Conservation (phyloP, 805 yeast species). For the Cyberlindnera euphorbiae region DNA sequence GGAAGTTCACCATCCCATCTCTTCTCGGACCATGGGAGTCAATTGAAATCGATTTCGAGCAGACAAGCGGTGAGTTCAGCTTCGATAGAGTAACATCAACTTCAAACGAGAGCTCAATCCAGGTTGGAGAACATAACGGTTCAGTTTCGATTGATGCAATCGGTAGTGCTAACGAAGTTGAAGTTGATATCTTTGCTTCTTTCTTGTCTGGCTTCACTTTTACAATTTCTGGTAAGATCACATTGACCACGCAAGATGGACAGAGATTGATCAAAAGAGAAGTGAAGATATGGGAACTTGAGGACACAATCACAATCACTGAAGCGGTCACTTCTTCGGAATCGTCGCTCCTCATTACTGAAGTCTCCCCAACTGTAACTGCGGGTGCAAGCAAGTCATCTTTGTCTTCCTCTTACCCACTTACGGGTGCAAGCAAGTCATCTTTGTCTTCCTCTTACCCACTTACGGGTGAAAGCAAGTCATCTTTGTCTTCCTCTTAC, state of each 20-base stretch:
- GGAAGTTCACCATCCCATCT: neutral
- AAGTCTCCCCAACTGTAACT: neutral
- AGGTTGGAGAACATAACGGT: neutral
- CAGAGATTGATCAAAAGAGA: conserved; percentile 1
- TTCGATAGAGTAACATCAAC: neutral
- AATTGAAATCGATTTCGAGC: neutral
- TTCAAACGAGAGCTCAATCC: neutral
- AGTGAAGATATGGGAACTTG: neutral
- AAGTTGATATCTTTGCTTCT: neutral
- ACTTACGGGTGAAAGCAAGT: too few species aligned
- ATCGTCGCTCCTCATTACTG: too few species aligned
- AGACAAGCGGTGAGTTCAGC: neutral
- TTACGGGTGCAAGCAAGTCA: too few species aligned
- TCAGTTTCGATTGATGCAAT: neutral
- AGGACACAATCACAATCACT: neutral
- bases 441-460: too few species aligned
- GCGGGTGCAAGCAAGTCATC: neutral
- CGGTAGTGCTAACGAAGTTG: neutral
- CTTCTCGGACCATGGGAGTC: neutral
- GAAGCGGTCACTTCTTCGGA: neutral
- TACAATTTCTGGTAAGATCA: neutral
- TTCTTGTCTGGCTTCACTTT: neutral
- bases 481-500: too few species aligned
- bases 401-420: too few species aligned
- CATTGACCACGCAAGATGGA: neutral